A percentile compares a stretch with the other conserved stretches of the same genome.
Conservation (phyloP, 2,329 filamentous ascomycete species). For the Akanthomyces dipterigenus region DNA sequence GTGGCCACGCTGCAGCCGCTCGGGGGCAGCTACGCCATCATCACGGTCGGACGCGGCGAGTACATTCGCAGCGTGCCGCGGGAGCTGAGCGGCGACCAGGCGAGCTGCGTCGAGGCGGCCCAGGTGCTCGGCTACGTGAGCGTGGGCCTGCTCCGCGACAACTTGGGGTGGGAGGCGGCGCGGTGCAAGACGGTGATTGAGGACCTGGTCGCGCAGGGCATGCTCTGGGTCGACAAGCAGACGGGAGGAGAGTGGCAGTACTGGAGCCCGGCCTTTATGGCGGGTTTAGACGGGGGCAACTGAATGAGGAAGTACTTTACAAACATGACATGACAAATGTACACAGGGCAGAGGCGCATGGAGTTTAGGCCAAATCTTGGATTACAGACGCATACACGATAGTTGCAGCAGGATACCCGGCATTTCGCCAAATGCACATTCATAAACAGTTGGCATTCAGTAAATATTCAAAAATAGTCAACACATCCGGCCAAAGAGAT, state of each 20-base stretch:
- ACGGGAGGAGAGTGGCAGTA: conserved; percentile 76
- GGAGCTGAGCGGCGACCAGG: conserved; percentile 92
- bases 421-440: conserved; percentile 10
- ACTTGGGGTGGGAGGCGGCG: conserved; percentile 77
- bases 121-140: conserved; percentile 87
- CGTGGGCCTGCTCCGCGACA: conserved; percentile 79
- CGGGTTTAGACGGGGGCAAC: conserved; percentile 27
- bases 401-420: conserved; percentile 8
- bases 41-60: conserved; percentile 74
- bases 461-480: conserved; percentile 15
- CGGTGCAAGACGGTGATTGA: conserved; percentile 85
- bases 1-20: conserved; percentile 82
- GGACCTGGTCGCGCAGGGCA: conserved; percentile 78
- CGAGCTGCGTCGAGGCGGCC: conserved; percentile 82
- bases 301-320: not conserved
- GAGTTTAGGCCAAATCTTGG: not conserved
- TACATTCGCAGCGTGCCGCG: conserved; percentile 92
- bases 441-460: conserved; percentile 24
- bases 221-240: conserved; percentile 93
- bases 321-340: not conserved
- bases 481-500: conserved; percentile 12
- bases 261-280: conserved; percentile 78
- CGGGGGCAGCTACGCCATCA: conserved; percentile 78
- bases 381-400: conserved; percentile 8
- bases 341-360: not conserved